Evolutionary conservation across 108 stramenopile genomes (phyloP).

Genomic region (Cylindrotheca closterium): DNA sequence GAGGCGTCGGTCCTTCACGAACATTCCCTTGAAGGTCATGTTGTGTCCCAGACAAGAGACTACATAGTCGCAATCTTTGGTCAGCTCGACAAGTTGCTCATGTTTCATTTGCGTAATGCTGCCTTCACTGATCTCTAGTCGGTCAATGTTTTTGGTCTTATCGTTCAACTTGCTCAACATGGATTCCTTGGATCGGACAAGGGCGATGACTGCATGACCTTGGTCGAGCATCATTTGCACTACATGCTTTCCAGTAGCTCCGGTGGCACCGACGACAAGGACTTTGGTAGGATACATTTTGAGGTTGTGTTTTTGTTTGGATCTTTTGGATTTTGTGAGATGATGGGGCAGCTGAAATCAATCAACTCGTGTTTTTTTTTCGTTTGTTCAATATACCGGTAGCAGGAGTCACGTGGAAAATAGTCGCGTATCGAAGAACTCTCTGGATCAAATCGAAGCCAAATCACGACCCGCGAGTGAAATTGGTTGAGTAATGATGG

Average conservation of each 20-base stretch:
- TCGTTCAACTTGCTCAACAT: constrained; percentile 9
- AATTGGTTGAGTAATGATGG: too few species aligned
- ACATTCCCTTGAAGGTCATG: constrained; percentile 28
- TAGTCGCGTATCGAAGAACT: too few species aligned
- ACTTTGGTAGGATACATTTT: constrained; percentile 20
- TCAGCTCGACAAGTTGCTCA: constrained; percentile 29
- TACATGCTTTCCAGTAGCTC: constrained; percentile 60
- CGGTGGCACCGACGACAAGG: constrained; percentile 60
- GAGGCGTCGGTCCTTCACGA: constrained; percentile 6
- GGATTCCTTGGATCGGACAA: constrained; percentile 50
- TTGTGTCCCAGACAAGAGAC: constrained; percentile 39
- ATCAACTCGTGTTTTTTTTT: too few species aligned
- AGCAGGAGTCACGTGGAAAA: too few species aligned
- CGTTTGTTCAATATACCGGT: too few species aligned
- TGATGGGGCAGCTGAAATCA: too few species aligned
- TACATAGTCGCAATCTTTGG: constrained; percentile 41
- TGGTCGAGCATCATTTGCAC: constrained; percentile 49
- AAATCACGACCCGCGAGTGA: too few species aligned
- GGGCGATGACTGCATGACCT: constrained; percentile 36
- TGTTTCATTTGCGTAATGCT: constrained; percentile 44
- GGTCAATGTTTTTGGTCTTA: background rate
- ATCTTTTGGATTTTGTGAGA: too few species aligned
- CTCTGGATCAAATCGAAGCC: too few species aligned
- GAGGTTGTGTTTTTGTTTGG: too few species aligned
- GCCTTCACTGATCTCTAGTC: constrained; percentile 42